Evolutionary conservation across 2,329 filamentous ascomycete species (phyloP).

Genomic region (Erysiphe pulchra): DNA sequence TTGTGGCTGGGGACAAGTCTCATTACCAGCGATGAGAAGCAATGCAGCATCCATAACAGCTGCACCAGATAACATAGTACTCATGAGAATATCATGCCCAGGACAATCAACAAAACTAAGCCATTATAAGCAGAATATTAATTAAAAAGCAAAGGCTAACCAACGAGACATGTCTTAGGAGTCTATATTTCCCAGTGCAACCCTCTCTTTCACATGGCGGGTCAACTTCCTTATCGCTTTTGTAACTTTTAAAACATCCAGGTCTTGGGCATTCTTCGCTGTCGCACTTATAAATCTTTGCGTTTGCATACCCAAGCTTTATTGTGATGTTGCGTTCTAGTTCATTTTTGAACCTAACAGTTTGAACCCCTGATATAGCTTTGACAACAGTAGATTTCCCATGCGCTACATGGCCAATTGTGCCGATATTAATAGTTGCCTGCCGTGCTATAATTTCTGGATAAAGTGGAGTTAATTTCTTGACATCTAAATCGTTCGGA

Average conservation of each 20-base stretch:
- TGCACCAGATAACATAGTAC: constrained; percentile 97
- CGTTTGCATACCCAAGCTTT: constrained; percentile 98
- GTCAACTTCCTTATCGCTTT: constrained; percentile 97
- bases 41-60: constrained; percentile 98
- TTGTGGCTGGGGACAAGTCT: constrained; percentile 93
- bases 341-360: constrained; percentile 98
- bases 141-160: constrained; percentile 15
- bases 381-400: constrained; percentile 98
- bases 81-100: constrained; percentile 99
- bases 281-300: constrained; percentile 98
- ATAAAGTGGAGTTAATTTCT: constrained; percentile 56
- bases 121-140: constrained; percentile 9
- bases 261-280: constrained; percentile 75
- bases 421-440: constrained; percentile 97
- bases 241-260: constrained; percentile 88
- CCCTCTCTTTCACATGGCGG: constrained; percentile 87
- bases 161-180: constrained; percentile 81
- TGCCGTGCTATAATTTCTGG: constrained; percentile 94
- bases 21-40: constrained; percentile 89
- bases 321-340: constrained; percentile 98
- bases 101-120: constrained; percentile 87
- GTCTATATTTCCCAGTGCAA: constrained; percentile 63
- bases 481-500: constrained; percentile 65
- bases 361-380: constrained; percentile 96
- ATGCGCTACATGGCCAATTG: constrained; percentile 96